Percentiles rank a stretch among this genome's conserved stretches.
These are phyloP conservation scores for Xylariaceae sp. DNA, from an alignment of 2,329 filamentous ascomycete species.

Conservation along the genomic window DNA sequence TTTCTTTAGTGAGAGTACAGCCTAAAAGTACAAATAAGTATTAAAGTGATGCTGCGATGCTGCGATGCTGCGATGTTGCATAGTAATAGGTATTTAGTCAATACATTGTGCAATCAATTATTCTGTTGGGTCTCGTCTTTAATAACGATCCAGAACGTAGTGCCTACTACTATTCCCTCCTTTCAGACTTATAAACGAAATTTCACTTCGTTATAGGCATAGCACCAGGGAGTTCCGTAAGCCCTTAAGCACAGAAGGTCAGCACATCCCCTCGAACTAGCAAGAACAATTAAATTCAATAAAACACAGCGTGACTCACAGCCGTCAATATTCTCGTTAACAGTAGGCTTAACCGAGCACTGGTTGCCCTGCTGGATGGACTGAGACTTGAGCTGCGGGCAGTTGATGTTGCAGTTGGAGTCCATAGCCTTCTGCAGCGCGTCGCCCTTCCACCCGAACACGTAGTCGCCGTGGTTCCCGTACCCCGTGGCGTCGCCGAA, in stretches of 20 bases:
- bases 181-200: no score
- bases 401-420: slow-evolving; percentile 25
- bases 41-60: no score
- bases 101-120: no score
- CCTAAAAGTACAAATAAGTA: no score
- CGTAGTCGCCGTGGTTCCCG: slow-evolving; percentile 29
- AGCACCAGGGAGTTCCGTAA: slow-evolving; percentile 22
- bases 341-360: slow-evolving; percentile 17
- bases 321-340: slow-evolving; percentile 24
- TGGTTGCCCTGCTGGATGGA: slow-evolving; percentile 23
- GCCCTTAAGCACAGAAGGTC: slow-evolving; percentile 16
- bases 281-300: neutral
- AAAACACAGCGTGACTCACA: slow-evolving; percentile 16
- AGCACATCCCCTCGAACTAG: neutral
- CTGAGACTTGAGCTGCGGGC: slow-evolving; percentile 19
- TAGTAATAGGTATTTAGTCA: no score
- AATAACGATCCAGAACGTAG: no score
- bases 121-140: no score
- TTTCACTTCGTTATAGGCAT: no score
- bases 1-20: no score
- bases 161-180: no score
- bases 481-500: slow-evolving; percentile 29
- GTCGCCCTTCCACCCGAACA: slow-evolving; percentile 29
- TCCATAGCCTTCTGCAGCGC: slow-evolving; percentile 28
- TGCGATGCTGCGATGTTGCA: no score